Evolutionary conservation across 306 rosid genomes (phyloP).

Genomic region (Cicer judaicum): DNA sequence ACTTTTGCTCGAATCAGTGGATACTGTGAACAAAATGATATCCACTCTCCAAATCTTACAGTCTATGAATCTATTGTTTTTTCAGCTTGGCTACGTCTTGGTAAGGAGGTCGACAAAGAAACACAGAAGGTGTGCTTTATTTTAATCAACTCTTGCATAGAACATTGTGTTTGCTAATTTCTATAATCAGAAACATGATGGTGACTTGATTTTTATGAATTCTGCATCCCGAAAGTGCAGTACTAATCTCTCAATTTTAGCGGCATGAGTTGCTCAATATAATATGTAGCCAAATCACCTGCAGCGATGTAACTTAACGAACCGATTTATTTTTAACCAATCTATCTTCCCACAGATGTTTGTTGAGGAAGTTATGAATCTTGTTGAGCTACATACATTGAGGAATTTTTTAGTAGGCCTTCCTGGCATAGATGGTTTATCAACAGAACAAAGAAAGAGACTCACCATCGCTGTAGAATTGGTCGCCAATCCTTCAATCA

Average conservation of each 20-base stretch:
- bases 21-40: slow-evolving; percentile 64
- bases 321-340: slow-evolving; percentile 1
- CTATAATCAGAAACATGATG: slow-evolving; percentile 5
- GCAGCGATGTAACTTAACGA: neutral
- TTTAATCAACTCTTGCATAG: slow-evolving; percentile 27
- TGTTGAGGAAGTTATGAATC: slow-evolving; percentile 61
- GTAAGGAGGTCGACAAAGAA: slow-evolving; percentile 51
- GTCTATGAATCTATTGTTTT: slow-evolving; percentile 58
- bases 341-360: slow-evolving; percentile 49
- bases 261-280: neutral
- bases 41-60: slow-evolving; percentile 57
- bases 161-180: slow-evolving; percentile 9
- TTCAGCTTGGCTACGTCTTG: slow-evolving; percentile 63
- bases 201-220: neutral
- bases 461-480: slow-evolving; percentile 63
- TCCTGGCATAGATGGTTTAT: slow-evolving; percentile 59
- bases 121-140: slow-evolving; percentile 47
- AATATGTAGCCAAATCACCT: neutral
- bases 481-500: slow-evolving; percentile 66
- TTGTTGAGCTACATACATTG: slow-evolving; percentile 55
- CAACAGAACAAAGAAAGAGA: slow-evolving; percentile 65
- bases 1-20: slow-evolving; percentile 62
- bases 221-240: neutral
- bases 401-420: slow-evolving; percentile 60
- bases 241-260: neutral